Base-by-base conservation (phyloP, 345 rosid species). In the Pugionium dolabratum region DNA sequence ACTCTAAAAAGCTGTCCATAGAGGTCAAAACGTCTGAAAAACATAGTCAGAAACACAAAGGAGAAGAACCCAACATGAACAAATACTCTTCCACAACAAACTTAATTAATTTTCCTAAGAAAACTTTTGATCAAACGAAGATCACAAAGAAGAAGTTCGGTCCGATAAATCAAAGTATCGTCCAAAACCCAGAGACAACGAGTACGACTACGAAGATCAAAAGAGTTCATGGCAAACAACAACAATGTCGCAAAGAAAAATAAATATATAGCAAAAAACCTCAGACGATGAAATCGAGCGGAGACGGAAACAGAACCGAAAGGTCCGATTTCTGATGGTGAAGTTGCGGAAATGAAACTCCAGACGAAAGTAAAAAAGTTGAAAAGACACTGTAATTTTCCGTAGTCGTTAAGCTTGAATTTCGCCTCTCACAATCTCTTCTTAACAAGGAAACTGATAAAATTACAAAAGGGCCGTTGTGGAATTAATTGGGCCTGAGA, bases 161-260 rank as follows among this genome's bases (percentile, higher is more conserved):
- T 35, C 44, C n/a, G 43, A 52, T 34, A 25, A 59, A 65, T 59
- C 62, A 9, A 66, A 66, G 66, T 31, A 34, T 7, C 9, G 6
- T 52, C 18, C 67, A 73, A 72, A 72, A 66, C 72, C 76, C 76
- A 59, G 59, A 58, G 42, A 34, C 39, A 28, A 64, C 37, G 62
- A 43, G 27, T 54, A 26, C 58, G 47, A 64, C 66, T 35, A 9
- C 41, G 45, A 65, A 34, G 28, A 42, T 41, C 1, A 29, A 46
- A 37, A 30, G 50, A 30, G 57, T 25, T 25, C 27, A 44, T 51
- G 53, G 32, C 9, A 32, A 4, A 64, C 53, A 56, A 40, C 58
- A 31, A 49, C 39, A 71, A 63, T 47, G 56, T 31, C 43, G 57
- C 43, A 7, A 25, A 51, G 10, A 40, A 11, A 41, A 32, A 1